Conservation (phyloP, 2,329 filamentous ascomycete genomes). For the Alternaria novae-zelandiae region DNA sequence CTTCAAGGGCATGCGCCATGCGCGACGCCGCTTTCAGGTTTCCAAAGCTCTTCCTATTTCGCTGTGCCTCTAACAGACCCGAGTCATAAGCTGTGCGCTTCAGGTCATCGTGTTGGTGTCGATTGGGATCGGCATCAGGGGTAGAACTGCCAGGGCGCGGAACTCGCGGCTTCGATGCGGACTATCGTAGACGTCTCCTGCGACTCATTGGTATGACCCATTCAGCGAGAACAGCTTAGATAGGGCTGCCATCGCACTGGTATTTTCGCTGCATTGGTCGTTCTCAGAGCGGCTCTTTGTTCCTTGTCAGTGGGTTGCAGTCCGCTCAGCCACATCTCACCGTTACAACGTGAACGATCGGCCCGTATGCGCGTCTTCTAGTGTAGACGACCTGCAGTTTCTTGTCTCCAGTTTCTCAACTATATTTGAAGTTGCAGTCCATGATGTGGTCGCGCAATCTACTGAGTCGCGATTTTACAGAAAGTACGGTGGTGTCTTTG, state of each 20-base stretch:
- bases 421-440: not conserved
- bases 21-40: not conserved
- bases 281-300: not conserved
- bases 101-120: not conserved
- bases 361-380: not conserved
- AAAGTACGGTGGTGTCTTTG: not conserved
- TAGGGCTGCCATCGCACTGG: not conserved
- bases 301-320: not conserved
- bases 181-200: not conserved
- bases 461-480: not conserved
- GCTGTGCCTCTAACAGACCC: not conserved
- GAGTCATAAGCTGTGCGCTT: not conserved
- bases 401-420: too few species aligned
- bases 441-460: not conserved
- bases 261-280: not conserved
- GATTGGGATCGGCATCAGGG: not conserved
- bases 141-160: not conserved
- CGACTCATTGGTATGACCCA: not conserved
- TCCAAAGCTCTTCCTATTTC: not conserved
- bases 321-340: not conserved
- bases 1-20: not conserved
- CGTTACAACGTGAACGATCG: not conserved
- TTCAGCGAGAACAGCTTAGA: not conserved
- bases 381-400: not conserved
- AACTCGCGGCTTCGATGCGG: not conserved